Evolutionary conservation across 2,329 filamentous ascomycete species (phyloP).

Genomic region (Fonsecaea erecta): DNA sequence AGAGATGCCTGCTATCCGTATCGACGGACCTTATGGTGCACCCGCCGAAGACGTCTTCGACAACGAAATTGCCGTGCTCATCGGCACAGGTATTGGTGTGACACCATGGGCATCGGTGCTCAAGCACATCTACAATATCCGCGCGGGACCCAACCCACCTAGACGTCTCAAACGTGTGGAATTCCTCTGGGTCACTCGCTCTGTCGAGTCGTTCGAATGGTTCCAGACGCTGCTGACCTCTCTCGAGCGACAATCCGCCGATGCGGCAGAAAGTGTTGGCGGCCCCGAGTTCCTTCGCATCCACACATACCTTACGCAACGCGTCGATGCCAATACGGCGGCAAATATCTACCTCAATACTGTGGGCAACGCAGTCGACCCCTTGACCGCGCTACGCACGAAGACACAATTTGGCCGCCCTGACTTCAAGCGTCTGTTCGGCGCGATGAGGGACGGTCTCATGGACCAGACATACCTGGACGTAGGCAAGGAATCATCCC

Average conservation of each 20-base stretch:
- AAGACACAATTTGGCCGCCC: constrained; percentile 95
- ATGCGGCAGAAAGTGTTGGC: constrained; percentile 62
- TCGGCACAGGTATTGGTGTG: constrained; percentile 81
- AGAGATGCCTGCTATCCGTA: constrained; percentile 84
- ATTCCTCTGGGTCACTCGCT: constrained; percentile 98
- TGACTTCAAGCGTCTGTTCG: constrained; percentile 80
- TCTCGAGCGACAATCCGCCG: constrained; percentile 82
- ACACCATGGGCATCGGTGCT: constrained; percentile 86
- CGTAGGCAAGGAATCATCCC: constrained; percentile 74
- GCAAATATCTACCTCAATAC: constrained; percentile 98
- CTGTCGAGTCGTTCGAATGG: constrained; percentile 96
- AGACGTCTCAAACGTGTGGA: constrained; percentile 89
- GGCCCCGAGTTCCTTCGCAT: constrained; percentile 86
- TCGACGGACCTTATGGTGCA: constrained; percentile 95
- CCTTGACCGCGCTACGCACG: constrained; percentile 85
- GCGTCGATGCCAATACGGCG: constrained; percentile 85
- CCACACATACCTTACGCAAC: constrained; percentile 96
- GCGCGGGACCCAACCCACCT: constrained; percentile 85
- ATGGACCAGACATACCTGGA: constrained; percentile 81
- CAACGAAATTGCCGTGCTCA: constrained; percentile 78
- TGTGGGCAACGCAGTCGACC: constrained; percentile 84
- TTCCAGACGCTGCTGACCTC: constrained; percentile 93
- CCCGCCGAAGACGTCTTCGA: constrained; percentile 98
- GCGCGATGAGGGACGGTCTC: constrained; percentile 85
- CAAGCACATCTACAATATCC: constrained; percentile 98